These are phyloP conservation scores for Candida saitoana DNA, from an alignment of 805 yeast species.

Conservation along the genomic window DNA sequence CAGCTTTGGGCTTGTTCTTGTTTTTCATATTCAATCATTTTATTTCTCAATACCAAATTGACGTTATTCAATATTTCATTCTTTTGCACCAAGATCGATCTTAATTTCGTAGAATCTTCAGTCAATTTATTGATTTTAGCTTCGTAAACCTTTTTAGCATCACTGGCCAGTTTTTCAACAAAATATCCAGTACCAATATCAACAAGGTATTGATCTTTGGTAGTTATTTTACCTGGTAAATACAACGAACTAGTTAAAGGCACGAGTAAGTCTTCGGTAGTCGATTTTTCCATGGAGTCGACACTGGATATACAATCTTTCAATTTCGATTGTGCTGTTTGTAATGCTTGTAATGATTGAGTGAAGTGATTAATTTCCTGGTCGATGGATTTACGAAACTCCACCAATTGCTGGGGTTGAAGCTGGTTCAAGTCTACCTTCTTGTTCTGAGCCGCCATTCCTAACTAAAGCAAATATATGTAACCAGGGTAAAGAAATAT, in stretches of 20 bases:
- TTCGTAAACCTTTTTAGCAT: conserved; percentile 68
- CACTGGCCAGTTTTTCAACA: conserved; percentile 70
- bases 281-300: conserved; percentile 43
- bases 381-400: conserved; percentile 78
- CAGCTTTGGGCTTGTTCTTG: conserved; percentile 14
- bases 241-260: conserved; percentile 88
- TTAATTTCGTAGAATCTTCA: conserved; percentile 69
- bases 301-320: conserved; percentile 76
- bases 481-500: too few species aligned
- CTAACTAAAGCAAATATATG: background rate
- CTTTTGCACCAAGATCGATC: conserved; percentile 72
- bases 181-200: conserved; percentile 97
- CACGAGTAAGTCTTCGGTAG: conserved; percentile 56
- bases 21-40: conserved; percentile 46
- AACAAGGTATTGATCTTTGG: conserved; percentile 69
- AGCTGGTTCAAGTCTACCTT: conserved; percentile 62
- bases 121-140: conserved; percentile 68
- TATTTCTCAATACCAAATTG: conserved; percentile 53
- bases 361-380: conserved; percentile 83
- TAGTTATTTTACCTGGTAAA: conserved; percentile 75
- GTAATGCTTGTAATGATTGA: conserved; percentile 77
- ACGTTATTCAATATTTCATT: conserved; percentile 58
- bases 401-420: conserved; percentile 78
- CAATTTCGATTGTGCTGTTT: conserved; percentile 77
- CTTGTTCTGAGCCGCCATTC: conserved; percentile 11